Percentiles rank a stretch among this genome's conserved stretches.
phyloP scores from a whole-genome alignment of 768 basidiomycete species.

The Artomyces pyxidatus region DNA sequence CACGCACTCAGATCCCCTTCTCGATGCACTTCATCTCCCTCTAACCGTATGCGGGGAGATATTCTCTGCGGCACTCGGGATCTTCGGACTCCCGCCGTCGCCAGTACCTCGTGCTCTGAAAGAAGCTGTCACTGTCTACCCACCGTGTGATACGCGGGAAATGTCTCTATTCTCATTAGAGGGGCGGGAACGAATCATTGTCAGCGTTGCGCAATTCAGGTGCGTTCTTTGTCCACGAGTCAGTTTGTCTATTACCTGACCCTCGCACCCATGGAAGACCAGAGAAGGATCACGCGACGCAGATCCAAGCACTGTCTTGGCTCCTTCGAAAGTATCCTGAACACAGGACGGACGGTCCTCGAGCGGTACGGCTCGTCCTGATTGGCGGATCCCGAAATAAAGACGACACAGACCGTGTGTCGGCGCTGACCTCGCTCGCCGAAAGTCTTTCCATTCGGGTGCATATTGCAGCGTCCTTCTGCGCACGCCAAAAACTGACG shows the following conservation, averaged over 20 bases:
- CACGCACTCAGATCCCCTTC: constrained; percentile 39
- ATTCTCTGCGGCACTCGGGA: not conserved
- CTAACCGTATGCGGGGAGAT: not conserved
- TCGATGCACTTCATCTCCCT: constrained; percentile 36
- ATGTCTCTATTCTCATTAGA: constrained; percentile 51
- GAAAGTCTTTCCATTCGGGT: too few relatives aligned
- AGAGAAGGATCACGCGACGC: constrained; percentile 87
- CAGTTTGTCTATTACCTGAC: not conserved
- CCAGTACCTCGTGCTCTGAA: constrained; percentile 8
- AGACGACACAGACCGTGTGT: constrained; percentile 64
- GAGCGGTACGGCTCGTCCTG: constrained; percentile 53
- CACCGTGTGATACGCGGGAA: constrained; percentile 82
- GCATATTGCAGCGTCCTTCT: too few relatives aligned
- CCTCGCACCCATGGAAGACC: constrained; percentile 41
- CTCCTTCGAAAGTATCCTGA: constrained; percentile 56
- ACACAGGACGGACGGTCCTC: constrained; percentile 26
- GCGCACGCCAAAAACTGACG: too few relatives aligned
- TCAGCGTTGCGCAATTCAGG: constrained; percentile 94
- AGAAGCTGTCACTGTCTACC: constrained; percentile 61
- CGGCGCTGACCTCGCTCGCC: constrained; percentile 49
- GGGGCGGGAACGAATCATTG: constrained; percentile 52
- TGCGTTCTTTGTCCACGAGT: constrained; percentile 26
- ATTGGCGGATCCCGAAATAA: constrained; percentile 82
- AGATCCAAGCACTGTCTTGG: constrained; percentile 59
- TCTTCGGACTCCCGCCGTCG: not conserved